These are phyloP conservation scores for Stephania japonica DNA, from an alignment of 164 flowering plant species.

Conservation along the genomic window DNA sequence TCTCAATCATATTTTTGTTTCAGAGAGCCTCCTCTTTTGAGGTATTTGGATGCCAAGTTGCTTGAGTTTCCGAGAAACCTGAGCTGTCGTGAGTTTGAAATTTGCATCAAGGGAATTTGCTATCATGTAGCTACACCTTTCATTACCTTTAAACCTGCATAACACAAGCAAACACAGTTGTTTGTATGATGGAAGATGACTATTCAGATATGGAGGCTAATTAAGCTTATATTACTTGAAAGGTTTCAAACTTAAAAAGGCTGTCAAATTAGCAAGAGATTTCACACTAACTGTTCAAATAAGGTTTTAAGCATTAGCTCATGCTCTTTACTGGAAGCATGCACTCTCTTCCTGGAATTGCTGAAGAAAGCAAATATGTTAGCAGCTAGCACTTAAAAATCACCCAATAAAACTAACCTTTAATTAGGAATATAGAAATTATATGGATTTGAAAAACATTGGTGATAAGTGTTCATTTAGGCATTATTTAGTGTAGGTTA, in stretches of 20 bases:
- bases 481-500: too few relatives aligned
- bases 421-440: too few relatives aligned
- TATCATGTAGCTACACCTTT: slow-evolving; percentile 75
- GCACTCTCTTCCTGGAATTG: too few relatives aligned
- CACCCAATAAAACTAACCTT: too few relatives aligned
- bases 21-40: too few relatives aligned
- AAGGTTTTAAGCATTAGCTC: slow-evolving; percentile 52
- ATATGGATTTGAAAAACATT: too few relatives aligned
- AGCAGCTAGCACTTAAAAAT: too few relatives aligned
- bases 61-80: slow-evolving; percentile 70
- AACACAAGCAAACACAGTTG: slow-evolving; percentile 12
- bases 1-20: too few relatives aligned
- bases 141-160: slow-evolving; percentile 71
- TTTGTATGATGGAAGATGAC: too few relatives aligned
- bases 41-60: slow-evolving; percentile 64
- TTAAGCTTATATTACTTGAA: background rate
- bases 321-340: too few relatives aligned
- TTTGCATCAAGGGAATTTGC: slow-evolving; percentile 68
- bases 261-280: slow-evolving; percentile 5
- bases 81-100: slow-evolving; percentile 50
- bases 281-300: slow-evolving; percentile 69
- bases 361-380: too few relatives aligned
- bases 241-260: background rate
- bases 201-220: background rate
- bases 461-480: too few relatives aligned